phyloP scores from a whole-genome alignment of 2,329 filamentous ascomycete genomes.

The Sporothrix luriei region DNA sequence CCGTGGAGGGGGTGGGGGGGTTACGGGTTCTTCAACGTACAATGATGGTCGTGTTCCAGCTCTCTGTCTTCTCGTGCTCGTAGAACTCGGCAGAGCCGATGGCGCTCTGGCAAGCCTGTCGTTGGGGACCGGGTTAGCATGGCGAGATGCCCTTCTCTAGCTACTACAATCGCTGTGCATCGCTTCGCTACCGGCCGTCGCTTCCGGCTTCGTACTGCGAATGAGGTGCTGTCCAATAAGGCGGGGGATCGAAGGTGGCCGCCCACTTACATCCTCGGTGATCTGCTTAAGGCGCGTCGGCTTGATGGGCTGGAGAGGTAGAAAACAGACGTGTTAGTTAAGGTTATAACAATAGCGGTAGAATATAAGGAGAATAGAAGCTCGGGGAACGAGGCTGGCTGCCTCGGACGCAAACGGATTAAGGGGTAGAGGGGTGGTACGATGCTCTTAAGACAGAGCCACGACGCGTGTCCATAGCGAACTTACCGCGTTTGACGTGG shows the following conservation, averaged over 20 bases:
- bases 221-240: too few relatives aligned
- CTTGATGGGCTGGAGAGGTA: conserved; percentile 66
- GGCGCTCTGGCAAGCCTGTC: conserved; percentile 78
- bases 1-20: too few relatives aligned
- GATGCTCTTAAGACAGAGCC: neutral
- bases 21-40: conserved; percentile 57
- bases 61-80: conserved; percentile 79
- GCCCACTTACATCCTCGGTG: conserved; percentile 70
- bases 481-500: conserved; percentile 31
- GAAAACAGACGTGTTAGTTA: conserved; percentile 8
- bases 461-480: neutral
- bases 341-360: neutral
- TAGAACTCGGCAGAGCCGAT: conserved; percentile 77
- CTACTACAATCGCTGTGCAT: neutral
- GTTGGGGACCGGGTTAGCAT: neutral
- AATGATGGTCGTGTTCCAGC: conserved; percentile 93
- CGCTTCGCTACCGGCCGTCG: neutral
- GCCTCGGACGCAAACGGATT: neutral
- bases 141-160: too few relatives aligned
- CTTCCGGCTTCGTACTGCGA: neutral
- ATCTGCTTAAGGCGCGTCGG: conserved; percentile 81
- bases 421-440: neutral
- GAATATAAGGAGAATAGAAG: too few relatives aligned
- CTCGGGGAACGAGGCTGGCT: neutral
- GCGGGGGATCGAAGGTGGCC: neutral